A percentile compares a stretch with the other conserved stretches of the same genome.
phyloP scores from a whole-genome alignment of 2,329 filamentous ascomycete species.

The Podosphaera leucotricha region DNA sequence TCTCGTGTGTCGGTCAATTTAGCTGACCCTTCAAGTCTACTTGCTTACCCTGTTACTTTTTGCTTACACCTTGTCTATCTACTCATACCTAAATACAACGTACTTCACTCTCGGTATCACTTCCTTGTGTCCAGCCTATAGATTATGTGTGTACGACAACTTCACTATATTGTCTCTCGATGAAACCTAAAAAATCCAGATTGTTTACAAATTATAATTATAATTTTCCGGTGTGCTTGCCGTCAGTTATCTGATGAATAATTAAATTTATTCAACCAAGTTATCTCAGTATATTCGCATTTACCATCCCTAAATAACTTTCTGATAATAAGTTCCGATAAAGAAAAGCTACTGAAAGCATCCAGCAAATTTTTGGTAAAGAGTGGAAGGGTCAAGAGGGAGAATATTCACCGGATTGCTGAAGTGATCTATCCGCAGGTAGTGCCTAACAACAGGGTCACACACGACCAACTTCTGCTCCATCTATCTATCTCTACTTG shows the following conservation, averaged over 20 bases:
- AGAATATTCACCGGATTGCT: background rate
- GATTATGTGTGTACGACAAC: background rate
- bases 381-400: background rate
- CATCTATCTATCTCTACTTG: background rate
- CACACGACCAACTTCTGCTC: constrained; percentile 1
- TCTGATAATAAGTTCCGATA: background rate
- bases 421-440: background rate
- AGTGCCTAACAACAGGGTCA: background rate
- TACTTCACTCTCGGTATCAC: background rate
- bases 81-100: background rate
- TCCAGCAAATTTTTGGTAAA: background rate
- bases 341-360: background rate
- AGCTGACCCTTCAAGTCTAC: too few relatives aligned
- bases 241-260: background rate
- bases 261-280: background rate
- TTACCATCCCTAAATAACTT: background rate
- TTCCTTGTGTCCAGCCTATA: background rate
- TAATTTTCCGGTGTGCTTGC: background rate
- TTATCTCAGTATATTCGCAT: background rate
- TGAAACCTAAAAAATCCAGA: background rate
- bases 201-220: background rate
- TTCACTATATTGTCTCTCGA: background rate
- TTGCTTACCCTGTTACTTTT: background rate
- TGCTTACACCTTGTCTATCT: background rate
- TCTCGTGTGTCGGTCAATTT: background rate